Evolutionary conservation across 768 basidiomycete species (phyloP).

Genomic region (Leucocoprinus sp.): DNA sequence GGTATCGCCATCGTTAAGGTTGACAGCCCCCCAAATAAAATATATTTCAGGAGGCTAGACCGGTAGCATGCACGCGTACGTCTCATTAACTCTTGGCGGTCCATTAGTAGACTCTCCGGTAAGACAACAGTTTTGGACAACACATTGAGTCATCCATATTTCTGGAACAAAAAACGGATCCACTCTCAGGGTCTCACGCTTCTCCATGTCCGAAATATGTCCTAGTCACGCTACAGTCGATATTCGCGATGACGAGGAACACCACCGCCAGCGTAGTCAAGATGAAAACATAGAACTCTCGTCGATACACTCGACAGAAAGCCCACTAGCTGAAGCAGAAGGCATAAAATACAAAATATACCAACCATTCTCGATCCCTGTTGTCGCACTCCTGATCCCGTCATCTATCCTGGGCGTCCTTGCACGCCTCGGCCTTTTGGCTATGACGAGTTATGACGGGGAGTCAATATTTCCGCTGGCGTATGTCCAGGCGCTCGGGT

Average conservation of each 20-base stretch:
- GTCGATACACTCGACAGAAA: slow-evolving; percentile 30
- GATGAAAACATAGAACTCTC: slow-evolving; percentile 1
- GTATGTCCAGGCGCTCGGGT: slow-evolving; percentile 83
- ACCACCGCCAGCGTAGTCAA: not conserved
- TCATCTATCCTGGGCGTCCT: slow-evolving; percentile 83
- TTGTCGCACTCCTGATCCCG: slow-evolving; percentile 68
- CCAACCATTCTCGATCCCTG: slow-evolving; percentile 50
- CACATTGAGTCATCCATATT: too few relatives aligned
- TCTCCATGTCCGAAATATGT: slow-evolving; percentile 10
- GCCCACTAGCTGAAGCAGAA: slow-evolving; percentile 23
- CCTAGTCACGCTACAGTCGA: not conserved
- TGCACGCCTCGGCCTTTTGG: slow-evolving; percentile 69
- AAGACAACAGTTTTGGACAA: too few relatives aligned
- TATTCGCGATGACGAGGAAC: not conserved
- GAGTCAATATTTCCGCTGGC: slow-evolving; percentile 72
- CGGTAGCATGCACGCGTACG: too few relatives aligned
- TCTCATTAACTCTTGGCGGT: too few relatives aligned
- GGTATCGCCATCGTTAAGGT: too few relatives aligned
- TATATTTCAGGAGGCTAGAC: too few relatives aligned
- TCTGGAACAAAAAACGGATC: too few relatives aligned
- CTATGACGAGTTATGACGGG: slow-evolving; percentile 68
- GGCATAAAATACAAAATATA: slow-evolving; percentile 26
- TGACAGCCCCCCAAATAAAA: too few relatives aligned
- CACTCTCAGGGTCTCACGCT: not conserved
- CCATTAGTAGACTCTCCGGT: too few relatives aligned